Conservation (phyloP, 2,329 filamentous ascomycete species). For the Trichoderma harzianum region DNA sequence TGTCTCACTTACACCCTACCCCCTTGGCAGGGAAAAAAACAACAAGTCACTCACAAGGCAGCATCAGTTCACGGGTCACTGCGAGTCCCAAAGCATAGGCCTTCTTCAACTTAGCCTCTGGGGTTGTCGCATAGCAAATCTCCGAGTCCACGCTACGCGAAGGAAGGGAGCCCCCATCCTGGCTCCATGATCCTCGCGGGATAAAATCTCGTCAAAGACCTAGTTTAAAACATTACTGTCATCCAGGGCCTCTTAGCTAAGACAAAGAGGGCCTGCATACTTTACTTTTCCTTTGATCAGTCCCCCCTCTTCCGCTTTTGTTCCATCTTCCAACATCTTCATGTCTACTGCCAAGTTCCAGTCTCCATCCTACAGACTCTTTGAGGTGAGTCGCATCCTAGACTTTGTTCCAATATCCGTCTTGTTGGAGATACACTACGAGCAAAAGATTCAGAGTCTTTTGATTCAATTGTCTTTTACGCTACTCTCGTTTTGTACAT, state of each 20-base stretch:
- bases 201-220: constrained; percentile 40
- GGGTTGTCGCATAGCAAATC: constrained; percentile 36
- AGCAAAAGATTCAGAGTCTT: not conserved
- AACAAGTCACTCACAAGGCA: constrained; percentile 33
- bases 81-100: constrained; percentile 29
- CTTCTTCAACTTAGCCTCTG: constrained; percentile 31
- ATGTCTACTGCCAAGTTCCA: constrained; percentile 58
- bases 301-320: constrained; percentile 33
- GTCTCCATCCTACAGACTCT: constrained; percentile 55
- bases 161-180: constrained; percentile 30
- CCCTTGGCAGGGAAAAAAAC: constrained; percentile 23
- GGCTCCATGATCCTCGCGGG: constrained; percentile 29
- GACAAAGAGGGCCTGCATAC: constrained; percentile 38
- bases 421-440: not conserved
- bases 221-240: constrained; percentile 33
- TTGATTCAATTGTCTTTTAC: not conserved
- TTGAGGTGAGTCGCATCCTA: constrained; percentile 51
- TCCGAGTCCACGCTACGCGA: constrained; percentile 33
- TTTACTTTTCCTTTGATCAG: constrained; percentile 32
- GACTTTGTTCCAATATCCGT: constrained; percentile 31
- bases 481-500: not conserved
- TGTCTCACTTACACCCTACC: constrained; percentile 38
- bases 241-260: constrained; percentile 32
- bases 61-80: constrained; percentile 31
- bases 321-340: constrained; percentile 43